phyloP scores from a whole-genome alignment of 140 eudicot genomes.

The Bidens hawaiensis region DNA sequence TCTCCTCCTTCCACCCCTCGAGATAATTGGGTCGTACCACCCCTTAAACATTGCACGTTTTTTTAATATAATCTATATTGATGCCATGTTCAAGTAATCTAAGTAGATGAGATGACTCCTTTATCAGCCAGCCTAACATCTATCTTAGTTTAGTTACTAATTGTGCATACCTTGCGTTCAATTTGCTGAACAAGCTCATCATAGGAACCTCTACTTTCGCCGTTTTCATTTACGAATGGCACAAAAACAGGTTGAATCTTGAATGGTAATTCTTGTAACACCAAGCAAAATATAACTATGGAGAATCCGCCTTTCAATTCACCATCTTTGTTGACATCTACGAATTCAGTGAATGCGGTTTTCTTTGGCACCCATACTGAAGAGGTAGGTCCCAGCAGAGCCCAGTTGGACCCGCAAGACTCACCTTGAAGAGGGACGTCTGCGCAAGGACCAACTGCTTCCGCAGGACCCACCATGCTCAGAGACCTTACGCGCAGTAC shows the following conservation, averaged over 20 bases:
- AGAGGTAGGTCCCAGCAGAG: too few relatives aligned
- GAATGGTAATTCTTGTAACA: constrained; percentile 10
- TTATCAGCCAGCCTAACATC: neutral
- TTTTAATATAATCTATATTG: too few relatives aligned
- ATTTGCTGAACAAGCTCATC: constrained; percentile 5
- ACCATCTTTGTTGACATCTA: constrained; percentile 7
- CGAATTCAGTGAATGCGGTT: neutral
- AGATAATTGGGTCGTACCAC: too few relatives aligned
- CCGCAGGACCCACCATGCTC: too few relatives aligned
- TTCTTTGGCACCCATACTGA: constrained; percentile 14
- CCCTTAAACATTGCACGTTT: too few relatives aligned
- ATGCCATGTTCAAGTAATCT: neutral
- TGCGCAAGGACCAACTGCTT: too few relatives aligned
- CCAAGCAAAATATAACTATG: constrained; percentile 15
- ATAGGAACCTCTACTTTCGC: neutral
- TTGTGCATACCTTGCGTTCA: neutral
- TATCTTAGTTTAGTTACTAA: neutral
- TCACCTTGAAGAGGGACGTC: too few relatives aligned
- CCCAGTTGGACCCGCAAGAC: too few relatives aligned
- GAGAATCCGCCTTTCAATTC: constrained; percentile 19
- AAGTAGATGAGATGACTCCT: neutral
- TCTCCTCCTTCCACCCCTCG: too few relatives aligned
- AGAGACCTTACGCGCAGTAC: too few relatives aligned
- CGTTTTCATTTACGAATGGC: neutral
- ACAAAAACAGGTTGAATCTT: constrained; percentile 20